Evolutionary conservation across 768 basidiomycete species (phyloP), one percentile per base, ranked within the genome.

Genomic region (Amanita pseudoporphyria): DNA sequence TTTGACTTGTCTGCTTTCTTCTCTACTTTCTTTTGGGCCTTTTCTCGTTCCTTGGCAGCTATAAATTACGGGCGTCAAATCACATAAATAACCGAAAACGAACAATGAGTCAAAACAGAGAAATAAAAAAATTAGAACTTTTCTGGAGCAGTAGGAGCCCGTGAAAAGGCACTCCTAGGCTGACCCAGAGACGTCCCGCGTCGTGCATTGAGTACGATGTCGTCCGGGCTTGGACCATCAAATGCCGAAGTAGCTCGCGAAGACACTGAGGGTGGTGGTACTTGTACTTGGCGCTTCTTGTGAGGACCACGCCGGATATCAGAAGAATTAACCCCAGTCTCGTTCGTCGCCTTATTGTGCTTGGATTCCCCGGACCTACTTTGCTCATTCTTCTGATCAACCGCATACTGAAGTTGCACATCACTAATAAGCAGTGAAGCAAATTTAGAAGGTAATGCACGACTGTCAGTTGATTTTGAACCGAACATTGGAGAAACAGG

Each of bases 161-260:
- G 59, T 26, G 26, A 55, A 24, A 52, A 31, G 31, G 58, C 28
- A 38, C 58, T 54, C 46, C 56, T 64, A 47, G 68, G 67, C 48
- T 72, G 67, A 9, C 65, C 72, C 42, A 85, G 65, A 26, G 81
- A 67, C 3, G 91, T 87, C 40, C 87, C 87, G 47, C 77, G 81
- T 43, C 91, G 79, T 47, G 91, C 88, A 56, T 79, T 79, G 57
- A 87, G 70, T 7, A 97, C 81, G 54, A 88, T 67, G 58, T 97
- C 95, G 57, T 98, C 95, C 18, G 95, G 95, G 64, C 93, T 96
- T 31, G 88, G 89, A 19, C 73, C 76, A 54, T 92, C 81, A 59
- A 93, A 91, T 9, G 79, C 67, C 61, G 88, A 89, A 2, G 68
- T 65, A 35, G 62, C 60, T 14, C 67, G 57, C 12, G 65, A 58